phyloP scores from a whole-genome alignment of 345 rosid genomes.

The Firmiana major region DNA sequence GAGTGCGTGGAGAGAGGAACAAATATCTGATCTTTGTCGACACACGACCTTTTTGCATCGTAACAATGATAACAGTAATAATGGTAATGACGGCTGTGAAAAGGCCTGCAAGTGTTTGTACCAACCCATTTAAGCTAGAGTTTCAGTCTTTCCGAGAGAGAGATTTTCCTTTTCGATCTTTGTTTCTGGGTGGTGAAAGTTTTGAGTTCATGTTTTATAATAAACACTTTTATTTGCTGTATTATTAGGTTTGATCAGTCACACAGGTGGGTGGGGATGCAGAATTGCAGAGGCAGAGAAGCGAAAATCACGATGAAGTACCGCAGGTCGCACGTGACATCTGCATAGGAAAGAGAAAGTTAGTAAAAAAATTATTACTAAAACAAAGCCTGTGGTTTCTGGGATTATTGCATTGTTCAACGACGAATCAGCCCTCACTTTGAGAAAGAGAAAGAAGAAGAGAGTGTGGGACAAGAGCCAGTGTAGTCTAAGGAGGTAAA shows the following conservation, averaged over 20 bases:
- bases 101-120: conserved; percentile 31
- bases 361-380: background rate
- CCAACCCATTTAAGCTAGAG: conserved; percentile 15
- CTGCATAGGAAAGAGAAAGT: conserved; percentile 2
- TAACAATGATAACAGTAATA: conserved; percentile 32
- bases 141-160: background rate
- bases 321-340: conserved; percentile 21
- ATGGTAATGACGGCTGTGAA: conserved; percentile 53
- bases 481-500: background rate
- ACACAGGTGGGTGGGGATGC: background rate
- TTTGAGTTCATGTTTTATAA: too few species aligned
- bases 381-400: background rate
- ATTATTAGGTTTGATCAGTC: conserved; percentile 15
- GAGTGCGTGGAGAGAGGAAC: conserved; percentile 16
- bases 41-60: conserved; percentile 36
- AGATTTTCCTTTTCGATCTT: background rate
- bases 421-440: conserved; percentile 5
- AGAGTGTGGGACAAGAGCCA: background rate
- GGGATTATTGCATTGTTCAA: background rate
- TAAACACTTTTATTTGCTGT: conserved; percentile 8
- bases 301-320: conserved; percentile 19
- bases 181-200: conserved; percentile 12
- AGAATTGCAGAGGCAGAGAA: conserved; percentile 18
- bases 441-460: background rate
- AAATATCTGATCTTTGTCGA: conserved; percentile 19